Evolutionary conservation across 441 rosid species (phyloP).

Genomic region (Arabidopsis lyrata): DNA sequence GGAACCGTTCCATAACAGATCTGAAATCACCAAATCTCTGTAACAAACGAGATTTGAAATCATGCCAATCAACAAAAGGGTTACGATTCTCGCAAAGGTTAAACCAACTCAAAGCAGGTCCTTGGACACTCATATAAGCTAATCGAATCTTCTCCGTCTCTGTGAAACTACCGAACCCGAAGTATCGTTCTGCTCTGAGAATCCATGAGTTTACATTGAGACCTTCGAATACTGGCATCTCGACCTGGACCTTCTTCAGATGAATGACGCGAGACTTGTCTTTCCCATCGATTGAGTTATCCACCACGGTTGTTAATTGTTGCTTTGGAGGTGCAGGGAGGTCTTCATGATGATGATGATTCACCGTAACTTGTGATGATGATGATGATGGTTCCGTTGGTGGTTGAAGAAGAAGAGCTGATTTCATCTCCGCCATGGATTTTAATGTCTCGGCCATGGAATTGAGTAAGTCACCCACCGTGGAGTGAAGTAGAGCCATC

Average conservation of each 20-base stretch:
- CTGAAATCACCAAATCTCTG: constrained; percentile 21
- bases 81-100: not conserved
- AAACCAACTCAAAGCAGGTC: constrained; percentile 31
- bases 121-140: constrained; percentile 17
- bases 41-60: constrained; percentile 10
- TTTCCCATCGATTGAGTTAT: not conserved
- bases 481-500: constrained; percentile 33
- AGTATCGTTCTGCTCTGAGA: constrained; percentile 34
- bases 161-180: constrained; percentile 23
- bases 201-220: constrained; percentile 18
- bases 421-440: constrained; percentile 38
- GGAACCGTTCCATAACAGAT: not conserved
- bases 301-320: not conserved
- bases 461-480: constrained; percentile 11
- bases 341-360: not conserved
- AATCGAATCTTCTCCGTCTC: constrained; percentile 29
- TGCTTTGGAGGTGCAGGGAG: not conserved
- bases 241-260: constrained; percentile 21
- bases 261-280: not conserved
- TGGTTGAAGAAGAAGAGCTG: constrained; percentile 2
- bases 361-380: not conserved
- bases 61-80: constrained; percentile 28
- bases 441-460: constrained; percentile 34
- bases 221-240: constrained; percentile 41
- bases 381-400: not conserved